A percentile compares a stretch with the other conserved stretches of the same genome.
These are phyloP conservation scores for Bretschneidera sinensis DNA, from an alignment of 345 rosid species.

Conservation along the genomic window DNA sequence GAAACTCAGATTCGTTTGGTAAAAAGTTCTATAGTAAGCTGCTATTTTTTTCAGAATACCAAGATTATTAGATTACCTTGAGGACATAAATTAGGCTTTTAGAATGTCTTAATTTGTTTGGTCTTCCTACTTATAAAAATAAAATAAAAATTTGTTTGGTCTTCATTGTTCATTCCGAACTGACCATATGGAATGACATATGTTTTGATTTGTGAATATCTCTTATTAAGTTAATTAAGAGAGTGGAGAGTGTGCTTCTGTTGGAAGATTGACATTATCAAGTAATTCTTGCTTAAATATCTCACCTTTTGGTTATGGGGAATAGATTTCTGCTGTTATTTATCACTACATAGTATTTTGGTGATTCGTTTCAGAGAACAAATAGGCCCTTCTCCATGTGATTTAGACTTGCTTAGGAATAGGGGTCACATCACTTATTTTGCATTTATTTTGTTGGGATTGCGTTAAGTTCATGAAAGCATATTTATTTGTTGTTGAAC, in stretches of 20 bases:
- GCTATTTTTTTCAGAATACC: no score
- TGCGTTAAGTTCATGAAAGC: slow-evolving; percentile 7
- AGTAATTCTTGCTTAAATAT: neutral
- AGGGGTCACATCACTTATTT: neutral
- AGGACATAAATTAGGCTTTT: no score
- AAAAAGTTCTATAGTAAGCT: no score
- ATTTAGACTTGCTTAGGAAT: neutral
- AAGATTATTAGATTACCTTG: no score
- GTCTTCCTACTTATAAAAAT: no score
- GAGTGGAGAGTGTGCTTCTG: neutral
- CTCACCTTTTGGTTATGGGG: neutral
- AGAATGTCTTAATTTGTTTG: no score
- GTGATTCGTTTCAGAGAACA: neutral
- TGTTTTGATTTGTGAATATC: neutral
- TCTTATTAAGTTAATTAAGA: neutral
- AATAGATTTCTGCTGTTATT: neutral
- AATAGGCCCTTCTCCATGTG: neutral
- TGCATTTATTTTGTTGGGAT: neutral
- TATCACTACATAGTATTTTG: neutral
- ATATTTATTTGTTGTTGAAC: slow-evolving; percentile 11
- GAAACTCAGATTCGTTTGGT: neutral
- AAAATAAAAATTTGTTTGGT: no score
- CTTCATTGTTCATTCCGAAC: neutral
- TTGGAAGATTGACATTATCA: neutral
- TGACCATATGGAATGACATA: neutral